Evolutionary conservation across 176 grass and related monocot species (phyloP).

Genomic region (Rhipidocladum racemiflorum): DNA sequence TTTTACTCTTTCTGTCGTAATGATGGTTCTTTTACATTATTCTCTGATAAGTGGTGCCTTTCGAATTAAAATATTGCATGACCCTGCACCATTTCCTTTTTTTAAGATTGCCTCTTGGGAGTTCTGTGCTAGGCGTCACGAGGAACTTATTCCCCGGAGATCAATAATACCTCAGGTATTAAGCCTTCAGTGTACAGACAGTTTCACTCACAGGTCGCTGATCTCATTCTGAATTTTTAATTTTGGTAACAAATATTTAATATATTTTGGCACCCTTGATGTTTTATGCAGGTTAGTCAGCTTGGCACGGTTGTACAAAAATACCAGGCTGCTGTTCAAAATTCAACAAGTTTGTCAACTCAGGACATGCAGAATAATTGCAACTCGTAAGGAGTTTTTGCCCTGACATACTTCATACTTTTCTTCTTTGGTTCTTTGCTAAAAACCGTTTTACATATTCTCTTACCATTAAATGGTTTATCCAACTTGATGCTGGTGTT

Average conservation of each 20-base stretch:
- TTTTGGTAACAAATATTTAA: conserved; percentile 19
- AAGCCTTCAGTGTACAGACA: background rate
- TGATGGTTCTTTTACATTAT: background rate
- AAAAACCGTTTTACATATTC: conserved; percentile 10
- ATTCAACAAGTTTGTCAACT: conserved; percentile 60
- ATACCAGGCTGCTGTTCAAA: conserved; percentile 77
- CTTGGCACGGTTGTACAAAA: conserved; percentile 80
- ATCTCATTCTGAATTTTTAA: background rate
- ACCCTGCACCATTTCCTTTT: conserved; percentile 16
- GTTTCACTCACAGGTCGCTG: background rate
- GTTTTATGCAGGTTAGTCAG: conserved; percentile 73
- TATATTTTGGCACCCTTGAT: conserved; percentile 14
- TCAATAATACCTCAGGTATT: conserved; percentile 91
- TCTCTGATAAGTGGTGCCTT: conserved; percentile 9
- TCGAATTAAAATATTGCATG: conserved; percentile 16
- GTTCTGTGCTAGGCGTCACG: conserved; percentile 92
- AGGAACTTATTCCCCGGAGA: conserved; percentile 97
- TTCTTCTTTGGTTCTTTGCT: conserved; percentile 25
- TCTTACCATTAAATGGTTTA: conserved; percentile 14
- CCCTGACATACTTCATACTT: conserved; percentile 2
- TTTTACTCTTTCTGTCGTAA: background rate
- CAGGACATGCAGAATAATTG: conserved; percentile 98
- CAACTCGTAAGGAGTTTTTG: conserved; percentile 71
- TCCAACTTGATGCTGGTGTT: background rate
- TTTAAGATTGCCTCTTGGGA: conserved; percentile 96